Percentiles rank a stretch among this genome's conserved stretches.
phyloP scores from a whole-genome alignment of 1,284 basidiomycete genomes.

The Moesziomyces aphidis region DNA sequence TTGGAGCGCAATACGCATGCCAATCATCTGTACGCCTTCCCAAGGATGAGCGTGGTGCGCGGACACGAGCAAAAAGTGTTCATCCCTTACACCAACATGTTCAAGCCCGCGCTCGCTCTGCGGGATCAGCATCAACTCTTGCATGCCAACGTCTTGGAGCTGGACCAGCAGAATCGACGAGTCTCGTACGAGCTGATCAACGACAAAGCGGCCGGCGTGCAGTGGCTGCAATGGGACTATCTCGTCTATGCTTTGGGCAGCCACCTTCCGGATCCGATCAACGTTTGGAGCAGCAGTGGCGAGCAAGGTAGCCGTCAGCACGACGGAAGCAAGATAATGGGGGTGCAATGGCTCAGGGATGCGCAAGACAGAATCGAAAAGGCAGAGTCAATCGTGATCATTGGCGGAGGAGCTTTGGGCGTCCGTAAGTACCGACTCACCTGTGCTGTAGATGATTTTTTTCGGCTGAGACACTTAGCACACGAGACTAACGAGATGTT shows the following conservation, averaged over 20 bases:
- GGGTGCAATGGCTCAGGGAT: slow-evolving; percentile 37
- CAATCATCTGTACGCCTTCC: slow-evolving; percentile 70
- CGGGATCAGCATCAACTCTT: slow-evolving; percentile 10
- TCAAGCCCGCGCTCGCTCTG: slow-evolving; percentile 42
- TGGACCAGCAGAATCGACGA: slow-evolving; percentile 7
- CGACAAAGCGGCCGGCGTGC: slow-evolving; percentile 9
- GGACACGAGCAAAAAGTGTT: slow-evolving; percentile 72
- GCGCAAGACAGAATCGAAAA: slow-evolving; percentile 30
- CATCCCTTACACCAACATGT: slow-evolving; percentile 75
- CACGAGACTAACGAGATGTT: background rate
- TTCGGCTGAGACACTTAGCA: background rate
- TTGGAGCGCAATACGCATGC: slow-evolving; percentile 77
- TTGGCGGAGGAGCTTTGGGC: slow-evolving; percentile 29
- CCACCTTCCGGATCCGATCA: slow-evolving; percentile 46
- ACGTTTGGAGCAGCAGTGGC: slow-evolving; percentile 31
- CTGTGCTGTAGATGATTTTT: background rate
- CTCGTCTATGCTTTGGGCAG: slow-evolving; percentile 46
- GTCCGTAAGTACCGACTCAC: slow-evolving; percentile 16
- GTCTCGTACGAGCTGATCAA: slow-evolving; percentile 22
- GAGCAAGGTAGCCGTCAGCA: slow-evolving; percentile 1
- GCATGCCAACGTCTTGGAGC: slow-evolving; percentile 25
- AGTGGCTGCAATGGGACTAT: slow-evolving; percentile 35
- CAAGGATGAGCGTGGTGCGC: slow-evolving; percentile 69
- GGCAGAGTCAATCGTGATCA: slow-evolving; percentile 32
- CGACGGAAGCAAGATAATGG: slow-evolving; percentile 34